Percentiles rank a stretch among this genome's conserved stretches.
These are phyloP conservation scores for Dittrichia graveolens DNA, from an alignment of 129 eudicot genomes.

Conservation along the genomic window DNA sequence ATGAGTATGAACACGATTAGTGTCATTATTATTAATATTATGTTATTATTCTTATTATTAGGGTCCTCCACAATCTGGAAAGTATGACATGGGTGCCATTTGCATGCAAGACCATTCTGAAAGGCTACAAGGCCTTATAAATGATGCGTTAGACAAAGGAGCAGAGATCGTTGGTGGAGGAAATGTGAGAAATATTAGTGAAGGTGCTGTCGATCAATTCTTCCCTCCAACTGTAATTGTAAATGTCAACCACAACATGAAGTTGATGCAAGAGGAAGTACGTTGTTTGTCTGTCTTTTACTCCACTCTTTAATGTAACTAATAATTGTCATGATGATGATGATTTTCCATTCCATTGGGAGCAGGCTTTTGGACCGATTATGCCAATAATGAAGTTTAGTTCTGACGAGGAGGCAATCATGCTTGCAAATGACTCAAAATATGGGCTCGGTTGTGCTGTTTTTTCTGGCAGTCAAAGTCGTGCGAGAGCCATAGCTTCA, in stretches of 20 bases:
- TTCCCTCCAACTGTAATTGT: slow-evolving; percentile 98
- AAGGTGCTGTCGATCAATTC: slow-evolving; percentile 97
- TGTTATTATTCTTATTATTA: slow-evolving; percentile 28
- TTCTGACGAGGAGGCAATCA: slow-evolving; percentile 84
- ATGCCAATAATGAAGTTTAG: slow-evolving; percentile 96
- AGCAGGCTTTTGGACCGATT: slow-evolving; percentile 98
- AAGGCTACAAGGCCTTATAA: slow-evolving; percentile 83
- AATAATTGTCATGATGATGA: neutral
- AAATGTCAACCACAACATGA: slow-evolving; percentile 91
- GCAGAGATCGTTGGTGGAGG: slow-evolving; percentile 93
- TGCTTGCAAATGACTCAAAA: slow-evolving; percentile 92
- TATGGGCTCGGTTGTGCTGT: slow-evolving; percentile 99
- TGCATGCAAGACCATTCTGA: slow-evolving; percentile 99
- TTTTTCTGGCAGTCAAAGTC: slow-evolving; percentile 88
- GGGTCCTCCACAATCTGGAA: slow-evolving; percentile 95
- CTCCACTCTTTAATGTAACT: too few species aligned
- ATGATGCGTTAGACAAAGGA: slow-evolving; percentile 94
- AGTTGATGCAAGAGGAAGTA: slow-evolving; percentile 98
- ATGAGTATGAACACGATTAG: neutral
- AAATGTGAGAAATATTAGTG: slow-evolving; percentile 85
- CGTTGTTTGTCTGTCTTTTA: neutral
- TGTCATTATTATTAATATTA: neutral
- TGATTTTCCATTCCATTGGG: neutral
- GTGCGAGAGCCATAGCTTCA: slow-evolving; percentile 78
- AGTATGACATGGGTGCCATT: slow-evolving; percentile 98